Conservation (phyloP, 2,329 filamentous ascomycete genomes). For the Talaromyces sp. region DNA sequence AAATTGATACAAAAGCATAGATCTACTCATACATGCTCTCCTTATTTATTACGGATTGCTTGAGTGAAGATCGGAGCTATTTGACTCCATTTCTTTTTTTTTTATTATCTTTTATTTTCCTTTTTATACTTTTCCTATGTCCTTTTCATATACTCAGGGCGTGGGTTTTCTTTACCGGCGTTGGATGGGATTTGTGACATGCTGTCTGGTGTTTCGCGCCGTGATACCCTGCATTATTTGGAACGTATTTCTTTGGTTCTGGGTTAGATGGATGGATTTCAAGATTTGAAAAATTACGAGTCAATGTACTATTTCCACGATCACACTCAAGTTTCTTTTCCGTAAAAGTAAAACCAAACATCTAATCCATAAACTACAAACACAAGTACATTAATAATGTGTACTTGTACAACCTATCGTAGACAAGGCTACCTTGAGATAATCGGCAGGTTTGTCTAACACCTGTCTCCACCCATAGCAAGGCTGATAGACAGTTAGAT, state of each 20-base stretch:
- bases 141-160: conserved; percentile 17
- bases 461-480: no score
- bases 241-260: conserved; percentile 10
- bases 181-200: conserved; percentile 7
- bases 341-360: not conserved
- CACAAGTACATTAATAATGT: no score
- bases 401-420: no score
- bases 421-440: no score
- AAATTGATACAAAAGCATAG: not conserved
- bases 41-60: not conserved
- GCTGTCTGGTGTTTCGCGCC: conserved; percentile 10
- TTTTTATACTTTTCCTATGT: conserved; percentile 21
- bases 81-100: conserved; percentile 21
- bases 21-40: not conserved
- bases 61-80: not conserved
- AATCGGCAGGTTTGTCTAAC: no score
- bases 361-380: no score
- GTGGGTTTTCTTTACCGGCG: conserved; percentile 14
- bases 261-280: conserved; percentile 11
- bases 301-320: conserved; percentile 23
- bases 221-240: conserved; percentile 29
- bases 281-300: conserved; percentile 17
- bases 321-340: not conserved
- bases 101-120: conserved; percentile 20
- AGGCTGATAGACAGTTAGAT: not conserved